Evolutionary conservation across 768 basidiomycete species (phyloP), one percentile per base, ranked within the genome.

Genomic region (Serendipita sp.): DNA sequence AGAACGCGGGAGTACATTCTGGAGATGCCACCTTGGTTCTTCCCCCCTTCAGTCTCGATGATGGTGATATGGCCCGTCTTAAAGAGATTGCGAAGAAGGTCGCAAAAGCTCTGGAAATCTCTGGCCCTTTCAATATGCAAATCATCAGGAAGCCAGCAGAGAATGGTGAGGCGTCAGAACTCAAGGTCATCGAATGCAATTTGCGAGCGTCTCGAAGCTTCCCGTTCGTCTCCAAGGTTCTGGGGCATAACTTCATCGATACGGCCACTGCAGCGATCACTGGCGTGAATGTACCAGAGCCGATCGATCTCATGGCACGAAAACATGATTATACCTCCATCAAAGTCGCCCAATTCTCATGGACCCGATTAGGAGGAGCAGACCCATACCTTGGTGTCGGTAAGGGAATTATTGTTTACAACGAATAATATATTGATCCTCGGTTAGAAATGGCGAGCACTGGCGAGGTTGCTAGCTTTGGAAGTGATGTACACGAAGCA

Each of bases 381-480:
- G 95, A 97, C 77, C 95, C 94, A 9, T 94, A 93, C 83, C 78
- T 97, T 65, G 92, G 93, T 64, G 91, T 95, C 61, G 90, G 90
- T 90, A 66, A 72, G 88, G 80, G n/a, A 28, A 28, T 3, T 17
- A 7, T 28, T 11, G n/a, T 62, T 26, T n/a, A 11, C 45, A 48
- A 61, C 24, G 41, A 20, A 20, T 58, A 30, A 28, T 64, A 31
- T 62, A 61, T 70, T n/a, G n/a, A n/a, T n/a, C n/a, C n/a, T n/a
- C n/a, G n/a, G n/a, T n/a, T n/a, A 90, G 93, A 96, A 78, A 98
- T 97, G 95, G 93, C 94, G 2, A 93, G 90, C 70, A 97, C 95
- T 4, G 95, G 95, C 38, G 95, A 99, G 73, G 92, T 99, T 30
- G 96, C 96, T 13, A 85, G 89, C 67, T 99, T 98, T 72, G 96